Evolutionary conservation across 2,329 filamentous ascomycete genomes (phyloP).

Genomic region (Monilinia fructicola): DNA sequence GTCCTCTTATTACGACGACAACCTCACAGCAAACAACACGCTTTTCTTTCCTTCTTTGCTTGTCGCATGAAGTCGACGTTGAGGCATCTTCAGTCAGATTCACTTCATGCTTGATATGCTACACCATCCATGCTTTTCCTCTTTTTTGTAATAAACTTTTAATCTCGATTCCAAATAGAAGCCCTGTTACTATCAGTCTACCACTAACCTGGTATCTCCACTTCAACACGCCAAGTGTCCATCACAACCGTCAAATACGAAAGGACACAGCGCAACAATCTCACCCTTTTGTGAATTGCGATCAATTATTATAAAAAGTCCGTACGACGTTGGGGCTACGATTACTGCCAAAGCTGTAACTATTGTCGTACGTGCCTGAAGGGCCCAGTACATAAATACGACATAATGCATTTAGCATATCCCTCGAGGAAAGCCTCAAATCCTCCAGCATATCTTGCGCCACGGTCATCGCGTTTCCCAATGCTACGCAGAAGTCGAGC

Average conservation of each 20-base stretch:
- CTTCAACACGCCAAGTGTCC: slow-evolving; percentile 24
- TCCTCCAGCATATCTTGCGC: slow-evolving; percentile 64
- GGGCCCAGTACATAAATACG: slow-evolving; percentile 24
- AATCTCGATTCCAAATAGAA: slow-evolving; percentile 4
- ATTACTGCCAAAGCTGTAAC: slow-evolving; percentile 22
- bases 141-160: neutral
- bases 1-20: too few relatives aligned
- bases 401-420: slow-evolving; percentile 83
- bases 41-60: neutral
- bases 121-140: neutral
- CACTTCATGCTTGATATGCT: slow-evolving; percentile 4
- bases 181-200: slow-evolving; percentile 4
- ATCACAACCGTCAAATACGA: slow-evolving; percentile 21
- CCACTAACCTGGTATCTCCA: slow-evolving; percentile 16
- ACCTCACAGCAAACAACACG: neutral
- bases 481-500: slow-evolving; percentile 61
- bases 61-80: slow-evolving; percentile 6
- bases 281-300: slow-evolving; percentile 20
- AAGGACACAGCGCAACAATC: slow-evolving; percentile 23
- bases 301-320: slow-evolving; percentile 2
- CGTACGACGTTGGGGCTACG: slow-evolving; percentile 23
- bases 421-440: slow-evolving; percentile 81
- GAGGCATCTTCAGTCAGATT: neutral
- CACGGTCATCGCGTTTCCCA: slow-evolving; percentile 56
- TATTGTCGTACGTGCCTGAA: slow-evolving; percentile 22